These are phyloP conservation scores for Hypholoma sublateritium DNA, from an alignment of 768 basidiomycete genomes.

Conservation along the genomic window DNA sequence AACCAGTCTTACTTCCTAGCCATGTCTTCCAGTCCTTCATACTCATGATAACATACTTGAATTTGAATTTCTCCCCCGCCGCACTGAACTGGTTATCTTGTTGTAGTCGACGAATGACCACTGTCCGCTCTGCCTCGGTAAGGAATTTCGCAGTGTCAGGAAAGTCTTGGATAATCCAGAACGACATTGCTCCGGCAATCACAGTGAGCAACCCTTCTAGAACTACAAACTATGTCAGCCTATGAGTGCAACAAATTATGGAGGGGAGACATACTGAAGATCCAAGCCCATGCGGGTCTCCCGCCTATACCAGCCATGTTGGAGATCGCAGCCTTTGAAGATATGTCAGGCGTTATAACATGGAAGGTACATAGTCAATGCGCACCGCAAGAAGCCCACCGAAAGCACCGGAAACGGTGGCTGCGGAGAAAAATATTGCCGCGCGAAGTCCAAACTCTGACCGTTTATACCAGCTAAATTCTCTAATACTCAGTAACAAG, in stretches of 20 bases:
- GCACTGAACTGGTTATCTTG: conserved; percentile 71
- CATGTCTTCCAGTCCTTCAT: conserved; percentile 77
- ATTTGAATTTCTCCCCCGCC: conserved; percentile 59
- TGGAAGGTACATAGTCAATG: background rate
- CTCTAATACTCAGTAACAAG: background rate
- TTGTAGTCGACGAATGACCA: conserved; percentile 66
- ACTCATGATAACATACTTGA: conserved; percentile 60
- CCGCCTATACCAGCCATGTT: conserved; percentile 73
- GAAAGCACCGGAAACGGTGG: conserved; percentile 82
- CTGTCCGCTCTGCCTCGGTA: conserved; percentile 65
- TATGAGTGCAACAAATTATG: background rate
- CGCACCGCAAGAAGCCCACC: conserved; percentile 70
- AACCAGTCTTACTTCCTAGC: conserved; percentile 38
- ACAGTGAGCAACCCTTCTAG: conserved; percentile 69
- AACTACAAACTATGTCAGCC: conserved; percentile 27
- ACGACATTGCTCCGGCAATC: conserved; percentile 62
- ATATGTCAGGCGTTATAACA: background rate
- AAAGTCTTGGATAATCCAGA: conserved; percentile 82
- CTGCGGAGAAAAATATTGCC: conserved; percentile 75
- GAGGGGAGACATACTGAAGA: conserved; percentile 48
- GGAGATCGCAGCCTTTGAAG: conserved; percentile 58
- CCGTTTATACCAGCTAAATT: conserved; percentile 53
- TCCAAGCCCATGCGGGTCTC: conserved; percentile 69
- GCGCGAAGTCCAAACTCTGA: conserved; percentile 72
- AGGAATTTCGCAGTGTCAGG: conserved; percentile 81